Evolutionary conservation across 2,329 filamentous ascomycete species (phyloP).

Genomic region (Gaeumannomyces sp.): DNA sequence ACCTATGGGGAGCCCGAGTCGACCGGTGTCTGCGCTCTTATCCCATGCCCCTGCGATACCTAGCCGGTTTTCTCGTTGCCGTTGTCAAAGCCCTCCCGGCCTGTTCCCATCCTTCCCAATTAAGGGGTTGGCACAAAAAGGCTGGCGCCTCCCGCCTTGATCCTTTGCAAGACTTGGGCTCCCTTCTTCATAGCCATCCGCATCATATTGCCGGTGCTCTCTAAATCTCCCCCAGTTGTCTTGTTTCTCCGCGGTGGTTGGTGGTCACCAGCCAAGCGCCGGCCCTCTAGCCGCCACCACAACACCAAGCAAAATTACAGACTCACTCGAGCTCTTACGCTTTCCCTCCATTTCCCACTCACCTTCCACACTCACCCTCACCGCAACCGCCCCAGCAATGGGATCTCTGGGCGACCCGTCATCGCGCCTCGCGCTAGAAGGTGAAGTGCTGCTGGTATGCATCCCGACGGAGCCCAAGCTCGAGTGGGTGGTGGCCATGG

Average conservation of each 20-base stretch:
- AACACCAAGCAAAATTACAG: background rate
- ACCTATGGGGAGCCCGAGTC: background rate
- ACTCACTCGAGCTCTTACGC: background rate
- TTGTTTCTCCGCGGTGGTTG: background rate
- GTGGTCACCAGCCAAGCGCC: background rate
- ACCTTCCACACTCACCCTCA: background rate
- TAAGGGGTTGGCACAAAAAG: background rate
- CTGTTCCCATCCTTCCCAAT: background rate
- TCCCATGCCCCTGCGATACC: background rate
- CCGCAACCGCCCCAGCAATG: background rate
- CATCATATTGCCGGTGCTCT: background rate
- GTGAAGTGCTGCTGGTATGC: slow-evolving; percentile 35
- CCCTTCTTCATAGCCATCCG: background rate
- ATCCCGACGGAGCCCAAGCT: slow-evolving; percentile 24
- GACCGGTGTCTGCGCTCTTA: background rate
- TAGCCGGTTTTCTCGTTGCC: background rate
- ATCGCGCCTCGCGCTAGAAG: slow-evolving; percentile 18
- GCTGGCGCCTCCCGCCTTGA: too few species aligned
- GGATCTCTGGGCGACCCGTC: slow-evolving; percentile 1
- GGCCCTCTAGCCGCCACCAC: background rate
- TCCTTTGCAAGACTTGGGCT: background rate
- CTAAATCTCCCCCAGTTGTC: background rate
- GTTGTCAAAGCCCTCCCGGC: background rate
- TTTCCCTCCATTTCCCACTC: background rate
- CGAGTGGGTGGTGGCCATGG: slow-evolving; percentile 29